Evolutionary conservation across 2,329 filamentous ascomycete genomes (phyloP).

Genomic region (Hymenoscyphus albidus): DNA sequence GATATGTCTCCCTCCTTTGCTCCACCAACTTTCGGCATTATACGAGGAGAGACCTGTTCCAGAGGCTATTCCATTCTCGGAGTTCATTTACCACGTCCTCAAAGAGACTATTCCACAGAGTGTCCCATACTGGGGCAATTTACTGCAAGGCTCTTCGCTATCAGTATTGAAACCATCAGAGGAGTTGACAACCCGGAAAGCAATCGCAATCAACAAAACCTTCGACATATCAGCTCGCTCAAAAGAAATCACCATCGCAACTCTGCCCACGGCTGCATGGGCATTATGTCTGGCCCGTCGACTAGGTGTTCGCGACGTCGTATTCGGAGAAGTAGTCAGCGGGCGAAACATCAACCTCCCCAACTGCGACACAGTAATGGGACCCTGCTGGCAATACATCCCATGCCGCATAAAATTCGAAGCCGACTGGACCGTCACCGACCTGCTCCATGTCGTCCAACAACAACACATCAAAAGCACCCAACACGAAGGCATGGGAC

Average conservation of each 20-base stretch:
- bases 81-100: conserved; percentile 33
- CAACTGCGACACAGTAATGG: conserved; percentile 39
- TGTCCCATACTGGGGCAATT: conserved; percentile 42
- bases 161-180: conserved; percentile 15
- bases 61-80: conserved; percentile 38
- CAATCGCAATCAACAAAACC: conserved; percentile 34
- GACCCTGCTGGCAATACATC: conserved; percentile 44
- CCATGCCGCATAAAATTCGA: conserved; percentile 42
- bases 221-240: conserved; percentile 31
- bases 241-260: conserved; percentile 41
- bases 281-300: conserved; percentile 39
- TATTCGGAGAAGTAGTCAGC: conserved; percentile 42
- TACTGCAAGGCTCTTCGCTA: conserved; percentile 37
- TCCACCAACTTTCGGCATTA: conserved; percentile 21
- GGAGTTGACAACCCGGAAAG: conserved; percentile 23
- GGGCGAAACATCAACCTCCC: conserved; percentile 40
- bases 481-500: conserved; percentile 37
- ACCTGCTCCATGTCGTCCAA: conserved; percentile 36
- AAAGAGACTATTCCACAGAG: conserved; percentile 30
- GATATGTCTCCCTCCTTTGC: conserved; percentile 48
- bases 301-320: conserved; percentile 36
- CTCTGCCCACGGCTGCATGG: conserved; percentile 43
- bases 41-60: conserved; percentile 37
- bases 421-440: conserved; percentile 32
- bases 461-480: conserved; percentile 33